Percentiles rank a stretch among this genome's conserved stretches.
phyloP scores from a whole-genome alignment of 306 rosid species.

The Cicer yamashitae region DNA sequence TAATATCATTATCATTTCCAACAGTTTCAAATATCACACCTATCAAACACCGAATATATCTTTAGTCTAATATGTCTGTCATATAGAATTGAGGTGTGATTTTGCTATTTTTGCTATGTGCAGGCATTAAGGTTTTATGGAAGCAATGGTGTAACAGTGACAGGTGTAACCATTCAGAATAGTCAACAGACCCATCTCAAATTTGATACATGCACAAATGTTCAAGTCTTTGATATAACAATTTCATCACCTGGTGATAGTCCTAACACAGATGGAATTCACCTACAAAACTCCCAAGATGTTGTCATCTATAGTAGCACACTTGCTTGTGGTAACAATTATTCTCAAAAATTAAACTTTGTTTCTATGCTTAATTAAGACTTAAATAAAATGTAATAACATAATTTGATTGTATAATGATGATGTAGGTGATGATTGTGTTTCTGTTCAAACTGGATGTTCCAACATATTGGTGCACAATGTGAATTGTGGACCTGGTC shows the following conservation, averaged over 20 bases:
- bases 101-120: background rate
- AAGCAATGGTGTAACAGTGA: slow-evolving; percentile 62
- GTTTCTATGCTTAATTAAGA: background rate
- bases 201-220: slow-evolving; percentile 63
- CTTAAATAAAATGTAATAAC: background rate
- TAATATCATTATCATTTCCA: too few species aligned
- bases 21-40: too few species aligned
- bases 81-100: too few species aligned
- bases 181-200: slow-evolving; percentile 77
- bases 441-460: slow-evolving; percentile 80
- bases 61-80: too few species aligned
- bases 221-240: slow-evolving; percentile 57
- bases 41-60: too few species aligned
- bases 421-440: slow-evolving; percentile 74
- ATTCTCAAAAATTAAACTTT: slow-evolving; percentile 2
- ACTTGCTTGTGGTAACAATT: slow-evolving; percentile 68
- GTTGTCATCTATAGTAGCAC: slow-evolving; percentile 59
- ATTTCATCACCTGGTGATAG: slow-evolving; percentile 73
- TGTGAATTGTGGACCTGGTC: slow-evolving; percentile 81
- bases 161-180: slow-evolving; percentile 74
- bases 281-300: slow-evolving; percentile 65
- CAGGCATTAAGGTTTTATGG: slow-evolving; percentile 84
- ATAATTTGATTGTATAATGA: too few species aligned
- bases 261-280: slow-evolving; percentile 88
- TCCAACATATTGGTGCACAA: slow-evolving; percentile 65